A percentile compares a stretch with the other conserved stretches of the same genome.
Conservation (phyloP, 2,329 filamentous ascomycete genomes). For the Fusarium ambrosium region DNA sequence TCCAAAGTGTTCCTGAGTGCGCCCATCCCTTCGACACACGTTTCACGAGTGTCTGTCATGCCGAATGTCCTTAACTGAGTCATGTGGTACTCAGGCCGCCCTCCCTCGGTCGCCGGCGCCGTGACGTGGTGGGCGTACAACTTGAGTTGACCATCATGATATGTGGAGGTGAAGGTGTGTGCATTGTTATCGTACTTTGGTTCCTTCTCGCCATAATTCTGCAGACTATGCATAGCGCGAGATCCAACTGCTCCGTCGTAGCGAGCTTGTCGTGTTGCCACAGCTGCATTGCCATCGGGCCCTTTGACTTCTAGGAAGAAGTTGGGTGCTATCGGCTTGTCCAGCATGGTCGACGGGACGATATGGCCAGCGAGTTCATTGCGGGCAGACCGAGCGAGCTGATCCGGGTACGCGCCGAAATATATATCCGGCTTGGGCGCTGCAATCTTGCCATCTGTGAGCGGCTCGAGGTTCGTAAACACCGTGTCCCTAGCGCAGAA, state of each 20-base stretch:
- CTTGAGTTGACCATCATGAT: rapidly evolving
- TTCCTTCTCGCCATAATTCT: not conserved
- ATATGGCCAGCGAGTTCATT: not conserved
- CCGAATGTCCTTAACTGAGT: not conserved
- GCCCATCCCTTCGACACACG: not conserved
- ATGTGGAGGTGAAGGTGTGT: not conserved
- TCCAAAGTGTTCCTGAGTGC: not conserved
- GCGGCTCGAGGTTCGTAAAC: not conserved
- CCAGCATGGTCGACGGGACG: not conserved
- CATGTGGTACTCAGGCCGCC: not conserved
- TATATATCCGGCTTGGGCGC: not conserved
- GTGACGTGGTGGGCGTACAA: not conserved
- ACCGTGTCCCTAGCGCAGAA: not conserved
- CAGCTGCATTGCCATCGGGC: not conserved
- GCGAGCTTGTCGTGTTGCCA: not conserved
- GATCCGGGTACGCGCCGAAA: not conserved
- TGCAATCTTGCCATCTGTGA: not conserved
- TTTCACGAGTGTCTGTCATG: not conserved
- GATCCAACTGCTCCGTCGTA: not conserved
- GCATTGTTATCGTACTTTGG: not conserved
- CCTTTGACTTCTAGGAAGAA: not conserved
- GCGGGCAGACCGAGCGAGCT: not conserved
- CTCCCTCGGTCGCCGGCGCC: not conserved
- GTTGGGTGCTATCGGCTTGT: not conserved
- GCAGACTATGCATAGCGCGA: not conserved